A percentile compares a stretch with the other conserved stretches of the same genome.
Conservation (phyloP, 176 grass and related monocot species). For the Aegilops sharonensis region DNA sequence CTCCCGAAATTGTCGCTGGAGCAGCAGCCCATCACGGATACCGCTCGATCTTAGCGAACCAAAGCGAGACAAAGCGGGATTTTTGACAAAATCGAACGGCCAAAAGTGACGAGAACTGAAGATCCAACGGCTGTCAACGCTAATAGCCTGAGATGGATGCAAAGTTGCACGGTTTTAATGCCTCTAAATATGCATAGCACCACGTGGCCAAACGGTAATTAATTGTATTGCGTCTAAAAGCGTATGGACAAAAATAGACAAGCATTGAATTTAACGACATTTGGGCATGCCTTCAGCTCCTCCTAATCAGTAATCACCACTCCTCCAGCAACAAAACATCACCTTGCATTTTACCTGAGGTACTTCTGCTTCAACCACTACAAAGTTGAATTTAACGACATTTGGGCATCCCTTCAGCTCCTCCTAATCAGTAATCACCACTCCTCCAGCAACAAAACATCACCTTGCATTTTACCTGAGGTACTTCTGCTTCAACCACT, state of each 20-base stretch:
- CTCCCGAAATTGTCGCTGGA: no score
- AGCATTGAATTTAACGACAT: constrained; percentile 3
- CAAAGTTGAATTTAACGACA: constrained; percentile 1
- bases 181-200: constrained; percentile 10
- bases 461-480: neutral
- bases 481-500: neutral
- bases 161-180: no score
- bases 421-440: neutral
- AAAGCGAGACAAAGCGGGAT: no score
- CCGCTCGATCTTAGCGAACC: no score
- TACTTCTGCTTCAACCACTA: neutral
- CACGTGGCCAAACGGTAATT: neutral
- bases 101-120: no score
- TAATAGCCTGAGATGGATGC: no score
- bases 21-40: no score
- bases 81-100: no score
- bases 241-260: neutral
- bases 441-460: constrained; percentile 20
- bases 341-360: neutral
- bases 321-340: constrained; percentile 23
- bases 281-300: neutral
- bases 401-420: neutral
- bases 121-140: no score
- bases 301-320: neutral
- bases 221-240: neutral